Percentiles rank a stretch among this genome's conserved stretches.
These are phyloP conservation scores for Trypanosomatidae sp. DNA, from an alignment of 208 protist species.

Conservation along the genomic window DNA sequence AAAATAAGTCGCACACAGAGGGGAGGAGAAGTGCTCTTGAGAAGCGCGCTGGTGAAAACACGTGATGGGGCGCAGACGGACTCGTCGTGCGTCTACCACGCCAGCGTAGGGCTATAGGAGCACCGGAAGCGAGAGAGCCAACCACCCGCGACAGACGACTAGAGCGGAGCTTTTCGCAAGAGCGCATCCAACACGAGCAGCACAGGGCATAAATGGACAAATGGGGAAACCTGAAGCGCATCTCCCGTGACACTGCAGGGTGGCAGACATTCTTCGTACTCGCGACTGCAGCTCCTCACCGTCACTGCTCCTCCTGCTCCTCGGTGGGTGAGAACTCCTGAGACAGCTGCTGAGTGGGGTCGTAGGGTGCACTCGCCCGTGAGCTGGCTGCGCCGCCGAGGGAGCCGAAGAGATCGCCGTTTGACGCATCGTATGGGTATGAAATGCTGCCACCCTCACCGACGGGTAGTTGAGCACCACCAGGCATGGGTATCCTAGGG, in stretches of 20 bases:
- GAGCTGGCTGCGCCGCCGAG: constrained; percentile 16
- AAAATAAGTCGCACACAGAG: background rate
- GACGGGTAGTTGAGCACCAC: background rate
- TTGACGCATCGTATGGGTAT: constrained; percentile 30
- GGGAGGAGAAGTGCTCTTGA: background rate
- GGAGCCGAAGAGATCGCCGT: background rate
- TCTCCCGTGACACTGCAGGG: background rate
- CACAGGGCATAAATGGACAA: background rate
- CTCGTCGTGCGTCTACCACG: background rate
- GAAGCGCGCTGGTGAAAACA: background rate
- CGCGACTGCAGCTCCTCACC: background rate
- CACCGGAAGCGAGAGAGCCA: background rate
- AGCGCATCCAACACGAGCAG: background rate
- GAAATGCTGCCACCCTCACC: constrained; percentile 8
- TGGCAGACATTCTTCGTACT: background rate
- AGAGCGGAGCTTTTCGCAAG: background rate
- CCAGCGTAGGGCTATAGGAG: background rate
- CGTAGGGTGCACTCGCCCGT: constrained; percentile 30
- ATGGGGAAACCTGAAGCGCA: background rate
- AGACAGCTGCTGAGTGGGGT: constrained; percentile 21
- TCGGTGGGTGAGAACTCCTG: constrained; percentile 58
- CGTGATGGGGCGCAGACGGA: background rate
- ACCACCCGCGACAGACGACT: background rate
- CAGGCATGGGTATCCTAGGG: constrained; percentile 21
- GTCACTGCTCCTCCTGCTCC: constrained; percentile 49